Base-by-base conservation (phyloP, 1,284 basidiomycete genomes). In the Hemileia vastatrix region DNA sequence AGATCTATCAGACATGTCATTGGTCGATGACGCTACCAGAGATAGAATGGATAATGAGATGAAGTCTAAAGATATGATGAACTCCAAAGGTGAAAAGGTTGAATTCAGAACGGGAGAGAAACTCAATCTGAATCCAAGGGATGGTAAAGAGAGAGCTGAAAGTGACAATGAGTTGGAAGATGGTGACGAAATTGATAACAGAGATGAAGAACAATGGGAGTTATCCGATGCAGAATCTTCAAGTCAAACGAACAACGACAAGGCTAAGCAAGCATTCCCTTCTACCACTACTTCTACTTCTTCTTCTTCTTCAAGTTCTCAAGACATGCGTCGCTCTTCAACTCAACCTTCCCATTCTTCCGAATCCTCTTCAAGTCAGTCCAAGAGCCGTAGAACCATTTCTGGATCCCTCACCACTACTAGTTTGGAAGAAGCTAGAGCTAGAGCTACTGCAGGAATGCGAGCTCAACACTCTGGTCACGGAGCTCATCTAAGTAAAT, bases 31-130 rank as follows among this genome's bases (percentile, higher is more conserved):
- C 32, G 61, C 65, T 50, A n/a, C n/a, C n/a, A n/a, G n/a, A n/a
- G 62, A 66, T 24, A 56, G 66, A 40, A 65, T 74, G 52, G 69
- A 75, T 64, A 63, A 64, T 24, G 71, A 73, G 61, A 70, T 71
- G 67, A 58, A 65, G 23, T 58, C 67, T 52, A 63, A 64, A 9
- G 45, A 54, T 18, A 72, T 71, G 69, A 64, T 67, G 59, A 69
- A 70, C 23, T 48, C 65, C 11, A 45, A 64, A 24, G 71, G 68
- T 21, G n/a, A n/a, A n/a, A n/a, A n/a, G n/a, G n/a, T n/a, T n/a
- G n/a, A n/a, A n/a, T n/a, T n/a, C 6, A 51, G 59, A 21, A 70
- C 70, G 4, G 71, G 70, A 11, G 64, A 68, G 18, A 54, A 40
- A 40, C 8, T 11, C 9, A 40, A 40, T 40, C 49, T 15, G 21